Conservation (phyloP, 75 land plant species). For the Azolla pinnata region DNA sequence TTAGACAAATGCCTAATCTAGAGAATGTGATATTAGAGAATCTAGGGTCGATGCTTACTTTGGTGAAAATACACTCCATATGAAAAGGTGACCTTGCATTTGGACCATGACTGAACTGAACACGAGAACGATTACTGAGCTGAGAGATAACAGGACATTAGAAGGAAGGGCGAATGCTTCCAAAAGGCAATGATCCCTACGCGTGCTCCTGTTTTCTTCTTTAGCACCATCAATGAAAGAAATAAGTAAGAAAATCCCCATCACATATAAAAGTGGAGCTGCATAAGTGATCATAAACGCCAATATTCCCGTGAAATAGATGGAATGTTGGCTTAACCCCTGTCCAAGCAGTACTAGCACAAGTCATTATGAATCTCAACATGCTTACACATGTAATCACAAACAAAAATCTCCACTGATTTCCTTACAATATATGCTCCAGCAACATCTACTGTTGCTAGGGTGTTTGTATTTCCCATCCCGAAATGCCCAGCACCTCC, state of each 20-base stretch:
- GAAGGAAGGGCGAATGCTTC: slow-evolving; percentile 47
- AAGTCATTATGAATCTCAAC: not conserved
- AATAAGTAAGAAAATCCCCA: slow-evolving; percentile 40
- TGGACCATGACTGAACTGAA: slow-evolving; percentile 57
- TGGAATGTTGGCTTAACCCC: slow-evolving; percentile 79
- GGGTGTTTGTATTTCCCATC: slow-evolving; percentile 80
- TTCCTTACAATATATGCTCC: slow-evolving; percentile 74
- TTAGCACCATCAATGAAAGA: slow-evolving; percentile 13
- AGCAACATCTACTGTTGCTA: slow-evolving; percentile 91
- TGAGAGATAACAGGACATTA: slow-evolving; percentile 52
- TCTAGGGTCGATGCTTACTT: slow-evolving; percentile 49
- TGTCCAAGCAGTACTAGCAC: slow-evolving; percentile 12
- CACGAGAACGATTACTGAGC: slow-evolving; percentile 51
- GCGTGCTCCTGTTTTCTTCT: not conserved
- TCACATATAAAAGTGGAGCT: slow-evolving; percentile 51
- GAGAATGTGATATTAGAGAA: not conserved
- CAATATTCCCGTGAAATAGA: slow-evolving; percentile 64
- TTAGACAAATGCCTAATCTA: not conserved
- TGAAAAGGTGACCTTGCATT: slow-evolving; percentile 83
- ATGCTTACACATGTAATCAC: not conserved
- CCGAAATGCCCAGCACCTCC: slow-evolving; percentile 87
- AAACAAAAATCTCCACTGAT: not conserved
- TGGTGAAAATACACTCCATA: slow-evolving; percentile 98
- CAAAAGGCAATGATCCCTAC: slow-evolving; percentile 17
- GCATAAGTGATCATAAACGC: slow-evolving; percentile 79